phyloP scores from a whole-genome alignment of 306 rosid species.

The Pterocarpus santalinus region DNA sequence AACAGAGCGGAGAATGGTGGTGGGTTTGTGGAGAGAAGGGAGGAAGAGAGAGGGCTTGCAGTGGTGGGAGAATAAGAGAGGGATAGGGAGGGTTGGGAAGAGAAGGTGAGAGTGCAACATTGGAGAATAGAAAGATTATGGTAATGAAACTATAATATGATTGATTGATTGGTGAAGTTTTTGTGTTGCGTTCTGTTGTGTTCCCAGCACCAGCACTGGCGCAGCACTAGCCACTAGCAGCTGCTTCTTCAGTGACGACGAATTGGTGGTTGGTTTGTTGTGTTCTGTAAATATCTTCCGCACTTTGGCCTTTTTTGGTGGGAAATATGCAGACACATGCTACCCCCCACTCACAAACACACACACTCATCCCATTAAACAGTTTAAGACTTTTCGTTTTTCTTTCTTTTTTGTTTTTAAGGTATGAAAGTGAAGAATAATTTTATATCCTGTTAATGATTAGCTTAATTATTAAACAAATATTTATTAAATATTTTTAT shows the following conservation, averaged over 20 bases:
- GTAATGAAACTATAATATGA: too few relatives aligned
- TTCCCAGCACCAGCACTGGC: too few relatives aligned
- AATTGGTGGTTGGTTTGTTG: not conserved
- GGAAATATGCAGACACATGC: not conserved
- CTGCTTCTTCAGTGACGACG: too few relatives aligned
- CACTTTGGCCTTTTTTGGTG: not conserved
- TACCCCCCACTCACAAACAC: not conserved
- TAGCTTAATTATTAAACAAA: too few relatives aligned
- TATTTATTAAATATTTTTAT: too few relatives aligned
- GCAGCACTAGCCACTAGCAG: too few relatives aligned
- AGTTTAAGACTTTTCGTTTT: too few relatives aligned
- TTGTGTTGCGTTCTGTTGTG: too few relatives aligned
- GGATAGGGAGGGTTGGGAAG: conserved; percentile 48
- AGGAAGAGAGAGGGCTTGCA: conserved; percentile 37
- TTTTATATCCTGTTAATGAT: not conserved
- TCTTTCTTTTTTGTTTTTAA: too few relatives aligned
- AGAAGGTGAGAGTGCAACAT: conserved; percentile 60
- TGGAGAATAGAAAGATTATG: too few relatives aligned
- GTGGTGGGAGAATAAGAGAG: conserved; percentile 9
- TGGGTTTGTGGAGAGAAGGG: conserved; percentile 57
- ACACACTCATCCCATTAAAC: too few relatives aligned
- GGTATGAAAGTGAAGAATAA: not conserved
- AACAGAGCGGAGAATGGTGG: conserved; percentile 43
- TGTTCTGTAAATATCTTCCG: not conserved
- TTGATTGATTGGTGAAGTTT: too few relatives aligned